These are phyloP conservation scores for Salix dunnii DNA, from an alignment of 345 rosid genomes.

Conservation along the genomic window DNA sequence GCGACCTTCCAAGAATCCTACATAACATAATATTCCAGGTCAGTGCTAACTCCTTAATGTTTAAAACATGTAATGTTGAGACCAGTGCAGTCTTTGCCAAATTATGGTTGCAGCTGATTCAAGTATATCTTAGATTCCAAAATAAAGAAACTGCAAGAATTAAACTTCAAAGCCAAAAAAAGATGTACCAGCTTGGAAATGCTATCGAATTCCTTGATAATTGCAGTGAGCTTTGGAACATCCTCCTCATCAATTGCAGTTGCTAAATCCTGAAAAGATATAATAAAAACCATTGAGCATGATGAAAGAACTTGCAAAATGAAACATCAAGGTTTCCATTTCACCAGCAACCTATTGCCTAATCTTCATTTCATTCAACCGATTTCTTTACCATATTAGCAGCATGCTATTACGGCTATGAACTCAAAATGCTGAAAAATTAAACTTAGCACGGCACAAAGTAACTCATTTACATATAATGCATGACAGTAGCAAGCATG, in stretches of 20 bases:
- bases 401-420: background rate
- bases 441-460: background rate
- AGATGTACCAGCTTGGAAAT: slow-evolving; percentile 21
- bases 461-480: background rate
- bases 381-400: background rate
- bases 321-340: background rate
- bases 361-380: background rate
- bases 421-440: background rate
- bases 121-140: background rate
- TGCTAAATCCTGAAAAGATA: slow-evolving; percentile 24
- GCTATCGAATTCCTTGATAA: slow-evolving; percentile 27
- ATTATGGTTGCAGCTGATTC: too few relatives aligned
- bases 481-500: background rate
- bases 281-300: background rate
- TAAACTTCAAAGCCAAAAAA: background rate
- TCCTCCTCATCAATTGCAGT: slow-evolving; percentile 28
- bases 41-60: background rate
- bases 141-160: background rate
- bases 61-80: background rate
- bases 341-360: background rate
- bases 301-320: background rate
- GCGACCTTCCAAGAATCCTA: slow-evolving; percentile 26
- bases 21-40: background rate
- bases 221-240: slow-evolving; percentile 17
- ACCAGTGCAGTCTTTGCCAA: background rate